Evolutionary conservation across 768 basidiomycete species (phyloP), one percentile per base, ranked within the genome.

Genomic region (Serendipita sp.): DNA sequence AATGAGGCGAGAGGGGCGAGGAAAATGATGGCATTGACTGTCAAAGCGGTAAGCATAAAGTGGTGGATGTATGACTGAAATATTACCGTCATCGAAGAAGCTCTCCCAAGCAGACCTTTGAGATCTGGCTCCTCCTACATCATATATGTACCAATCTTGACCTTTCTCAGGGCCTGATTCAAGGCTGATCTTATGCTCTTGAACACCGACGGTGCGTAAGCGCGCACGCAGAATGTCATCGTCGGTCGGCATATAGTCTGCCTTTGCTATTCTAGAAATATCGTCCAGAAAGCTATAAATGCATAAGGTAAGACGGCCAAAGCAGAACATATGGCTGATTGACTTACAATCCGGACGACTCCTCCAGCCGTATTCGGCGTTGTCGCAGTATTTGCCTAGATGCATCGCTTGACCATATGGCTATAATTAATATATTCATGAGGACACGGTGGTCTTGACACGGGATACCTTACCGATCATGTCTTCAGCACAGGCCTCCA

Each of bases 201-300:
- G 86, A 34, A 88, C 53, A 50, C 83, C 84, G 16, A 84, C 74
- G 2, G 87, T 88, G 34, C 83, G 81, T 30, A 88, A 72, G 14
- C 86, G 78, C 0, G 87, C 83, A 13, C 85, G 79, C 4, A 89
- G 78, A 65, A 88, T 80, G 69, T 88, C 87, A 60, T 84, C 81
- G 69, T 89, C 86, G 1, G 79, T 79, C 22, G 85, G 86, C 61
- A 75, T 73, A 66, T 86, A 90, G 64, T 79, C 75, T 3, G 76
- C 76, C 26, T 73, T 72, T 1, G 85, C 81, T 5, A 90, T 82
- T 14, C 86, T 82, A 42, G 80, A 78, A 16, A 88, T 70, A 64
- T 86, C 81, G 66, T 84, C 78, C 66, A 90, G 71, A 70, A 89
- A 89, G 69, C 85, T 86, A 66, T 28, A 28, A 9, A 5, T 9